These are phyloP conservation scores for Nyssa sinensis DNA, from an alignment of 148 eudicot species.

Conservation along the genomic window DNA sequence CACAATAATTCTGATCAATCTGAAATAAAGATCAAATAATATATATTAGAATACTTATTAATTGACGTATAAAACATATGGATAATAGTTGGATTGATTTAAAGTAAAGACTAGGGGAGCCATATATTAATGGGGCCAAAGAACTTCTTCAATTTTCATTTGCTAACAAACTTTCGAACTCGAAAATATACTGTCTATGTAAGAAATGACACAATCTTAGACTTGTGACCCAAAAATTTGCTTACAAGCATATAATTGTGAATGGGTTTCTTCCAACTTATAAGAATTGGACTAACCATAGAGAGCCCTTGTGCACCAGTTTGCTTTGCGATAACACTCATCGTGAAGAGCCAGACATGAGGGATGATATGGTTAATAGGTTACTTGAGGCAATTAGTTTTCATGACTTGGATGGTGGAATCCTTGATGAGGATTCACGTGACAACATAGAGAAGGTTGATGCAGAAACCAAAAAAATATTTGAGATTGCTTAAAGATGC, in stretches of 20 bases:
- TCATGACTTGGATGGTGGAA: not conserved
- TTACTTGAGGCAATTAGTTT: not conserved
- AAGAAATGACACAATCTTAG: not conserved
- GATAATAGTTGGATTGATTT: too few species aligned
- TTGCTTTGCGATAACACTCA: too few species aligned
- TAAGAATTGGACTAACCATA: slow-evolving; percentile 10
- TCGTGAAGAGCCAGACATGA: too few species aligned
- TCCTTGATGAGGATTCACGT: not conserved
- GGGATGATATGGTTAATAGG: too few species aligned
- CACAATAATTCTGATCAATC: too few species aligned
- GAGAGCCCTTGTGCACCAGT: too few species aligned
- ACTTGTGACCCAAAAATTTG: not conserved
- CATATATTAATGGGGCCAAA: slow-evolving; percentile 6
- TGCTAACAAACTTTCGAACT: not conserved
- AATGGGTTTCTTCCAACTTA: slow-evolving; percentile 3
- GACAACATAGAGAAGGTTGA: not conserved
- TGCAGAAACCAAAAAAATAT: not conserved
- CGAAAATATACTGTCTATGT: too few species aligned
- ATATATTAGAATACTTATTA: too few species aligned
- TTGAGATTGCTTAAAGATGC: not conserved
- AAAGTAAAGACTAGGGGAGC: not conserved
- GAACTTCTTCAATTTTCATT: slow-evolving; percentile 7
- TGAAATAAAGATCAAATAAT: too few species aligned
- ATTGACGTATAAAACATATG: too few species aligned
- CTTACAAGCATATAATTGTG: slow-evolving; percentile 2